Conservation (phyloP, 2,329 filamentous ascomycete species). For the Botrytis deweyae region DNA sequence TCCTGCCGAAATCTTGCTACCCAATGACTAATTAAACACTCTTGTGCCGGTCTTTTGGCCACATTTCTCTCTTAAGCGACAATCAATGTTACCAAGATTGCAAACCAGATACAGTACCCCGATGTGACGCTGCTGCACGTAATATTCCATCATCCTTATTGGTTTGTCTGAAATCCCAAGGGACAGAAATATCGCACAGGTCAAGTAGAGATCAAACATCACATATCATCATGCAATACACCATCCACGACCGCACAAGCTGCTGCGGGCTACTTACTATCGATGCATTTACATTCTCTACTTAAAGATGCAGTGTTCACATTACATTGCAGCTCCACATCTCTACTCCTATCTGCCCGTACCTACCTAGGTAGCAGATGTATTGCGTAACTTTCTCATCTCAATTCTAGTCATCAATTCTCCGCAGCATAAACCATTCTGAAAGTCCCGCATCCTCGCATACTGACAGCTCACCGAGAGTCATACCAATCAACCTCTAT, state of each 20-base stretch:
- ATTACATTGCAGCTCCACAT: conserved; percentile 1
- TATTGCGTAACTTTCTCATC: conserved; percentile 9
- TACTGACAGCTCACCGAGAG: conserved; percentile 20
- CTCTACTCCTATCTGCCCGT: background rate
- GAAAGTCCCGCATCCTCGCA: conserved; percentile 16
- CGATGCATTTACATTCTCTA: background rate
- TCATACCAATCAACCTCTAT: conserved; percentile 14
- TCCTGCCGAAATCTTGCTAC: background rate
- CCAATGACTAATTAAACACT: background rate
- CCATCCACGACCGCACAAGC: background rate
- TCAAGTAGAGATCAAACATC: conserved; percentile 19
- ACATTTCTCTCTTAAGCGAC: background rate
- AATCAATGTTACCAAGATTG: conserved; percentile 10
- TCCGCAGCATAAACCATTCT: conserved; percentile 10
- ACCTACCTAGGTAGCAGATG: background rate
- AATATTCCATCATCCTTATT: conserved; percentile 17
- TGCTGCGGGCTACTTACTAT: conserved; percentile 5
- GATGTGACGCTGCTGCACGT: conserved; percentile 21
- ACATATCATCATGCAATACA: conserved; percentile 6
- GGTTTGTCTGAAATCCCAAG: background rate
- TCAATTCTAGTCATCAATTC: conserved; percentile 21
- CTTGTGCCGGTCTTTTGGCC: background rate
- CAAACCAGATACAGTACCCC: conserved; percentile 7
- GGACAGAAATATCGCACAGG: conserved; percentile 13
- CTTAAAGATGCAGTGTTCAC: background rate